Evolutionary conservation across 2,329 filamentous ascomycete genomes (phyloP).

Genomic region (Colletotrichum spinosum): DNA sequence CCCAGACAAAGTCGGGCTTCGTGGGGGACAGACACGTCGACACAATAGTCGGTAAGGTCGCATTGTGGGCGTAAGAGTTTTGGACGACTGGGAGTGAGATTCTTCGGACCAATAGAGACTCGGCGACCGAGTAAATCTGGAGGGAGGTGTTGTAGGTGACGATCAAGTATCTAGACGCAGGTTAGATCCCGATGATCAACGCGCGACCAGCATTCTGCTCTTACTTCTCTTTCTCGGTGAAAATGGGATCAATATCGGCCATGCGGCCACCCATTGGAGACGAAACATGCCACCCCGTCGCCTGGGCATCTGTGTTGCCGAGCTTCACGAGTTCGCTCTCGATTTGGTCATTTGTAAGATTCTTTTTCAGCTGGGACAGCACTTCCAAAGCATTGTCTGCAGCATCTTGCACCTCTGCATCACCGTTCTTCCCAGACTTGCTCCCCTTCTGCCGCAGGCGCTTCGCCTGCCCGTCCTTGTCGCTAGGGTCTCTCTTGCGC

Average conservation of each 20-base stretch:
- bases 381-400: conserved; percentile 37
- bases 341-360: conserved; percentile 30
- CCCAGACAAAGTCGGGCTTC: conserved; percentile 65
- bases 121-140: conserved; percentile 83
- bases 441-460: conserved; percentile 46
- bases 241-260: conserved; percentile 72
- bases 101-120: conserved; percentile 82
- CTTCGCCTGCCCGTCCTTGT: conserved; percentile 53
- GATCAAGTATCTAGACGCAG: conserved; percentile 73
- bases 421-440: conserved; percentile 24
- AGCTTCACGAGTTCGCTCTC: conserved; percentile 29
- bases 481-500: conserved; percentile 59
- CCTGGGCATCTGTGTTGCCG: conserved; percentile 30
- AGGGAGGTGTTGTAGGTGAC: conserved; percentile 80
- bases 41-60: conserved; percentile 50
- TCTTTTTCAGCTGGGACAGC: conserved; percentile 31
- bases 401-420: conserved; percentile 29
- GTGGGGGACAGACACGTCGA: conserved; percentile 53
- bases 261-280: conserved; percentile 75
- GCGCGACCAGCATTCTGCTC: conserved; percentile 39
- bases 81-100: conserved; percentile 64
- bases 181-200: conserved; percentile 42
- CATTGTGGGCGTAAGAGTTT: conserved; percentile 41
- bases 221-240: conserved; percentile 71
- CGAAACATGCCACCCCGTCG: conserved; percentile 68